phyloP scores from a whole-genome alignment of 2,329 filamentous ascomycete genomes.

The Dothistroma pini region DNA sequence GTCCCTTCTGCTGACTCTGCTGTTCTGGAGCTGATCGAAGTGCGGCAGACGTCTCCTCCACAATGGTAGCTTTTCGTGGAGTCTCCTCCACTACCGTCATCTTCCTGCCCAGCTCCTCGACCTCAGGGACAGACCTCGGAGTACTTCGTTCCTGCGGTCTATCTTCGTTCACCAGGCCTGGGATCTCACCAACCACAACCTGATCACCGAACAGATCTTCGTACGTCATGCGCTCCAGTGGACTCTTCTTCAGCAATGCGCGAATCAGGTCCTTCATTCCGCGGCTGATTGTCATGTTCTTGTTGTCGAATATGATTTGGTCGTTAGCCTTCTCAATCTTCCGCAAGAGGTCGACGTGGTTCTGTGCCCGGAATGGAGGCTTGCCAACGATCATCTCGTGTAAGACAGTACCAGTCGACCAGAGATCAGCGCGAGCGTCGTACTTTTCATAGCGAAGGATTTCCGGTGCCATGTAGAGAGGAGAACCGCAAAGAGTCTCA shows the following conservation, averaged over 20 bases:
- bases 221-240: slow-evolving; percentile 80
- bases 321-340: slow-evolving; percentile 90
- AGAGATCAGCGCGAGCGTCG: slow-evolving; percentile 92
- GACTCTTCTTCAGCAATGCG: slow-evolving; percentile 76
- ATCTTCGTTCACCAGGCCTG: slow-evolving; percentile 33
- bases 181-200: slow-evolving; percentile 32
- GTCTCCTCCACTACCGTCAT: slow-evolving; percentile 22
- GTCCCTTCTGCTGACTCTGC: slow-evolving; percentile 19
- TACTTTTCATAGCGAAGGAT: slow-evolving; percentile 97
- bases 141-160: slow-evolving; percentile 24
- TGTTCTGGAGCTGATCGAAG: slow-evolving; percentile 12
- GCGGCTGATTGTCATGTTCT: slow-evolving; percentile 55
- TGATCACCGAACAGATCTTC: slow-evolving; percentile 75
- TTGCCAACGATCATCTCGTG: slow-evolving; percentile 93
- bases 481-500: slow-evolving; percentile 93
- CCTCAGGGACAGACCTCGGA: slow-evolving; percentile 22
- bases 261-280: slow-evolving; percentile 80
- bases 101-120: slow-evolving; percentile 31
- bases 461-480: slow-evolving; percentile 97
- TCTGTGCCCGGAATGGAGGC: slow-evolving; percentile 85
- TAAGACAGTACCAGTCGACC: slow-evolving; percentile 93
- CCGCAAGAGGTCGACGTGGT: slow-evolving; percentile 88
- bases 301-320: slow-evolving; percentile 65
- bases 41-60: slow-evolving; percentile 22
- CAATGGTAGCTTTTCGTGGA: not conserved